Evolutionary conservation across 345 rosid species (phyloP).

Genomic region (Xanthoceras sorbifolium): DNA sequence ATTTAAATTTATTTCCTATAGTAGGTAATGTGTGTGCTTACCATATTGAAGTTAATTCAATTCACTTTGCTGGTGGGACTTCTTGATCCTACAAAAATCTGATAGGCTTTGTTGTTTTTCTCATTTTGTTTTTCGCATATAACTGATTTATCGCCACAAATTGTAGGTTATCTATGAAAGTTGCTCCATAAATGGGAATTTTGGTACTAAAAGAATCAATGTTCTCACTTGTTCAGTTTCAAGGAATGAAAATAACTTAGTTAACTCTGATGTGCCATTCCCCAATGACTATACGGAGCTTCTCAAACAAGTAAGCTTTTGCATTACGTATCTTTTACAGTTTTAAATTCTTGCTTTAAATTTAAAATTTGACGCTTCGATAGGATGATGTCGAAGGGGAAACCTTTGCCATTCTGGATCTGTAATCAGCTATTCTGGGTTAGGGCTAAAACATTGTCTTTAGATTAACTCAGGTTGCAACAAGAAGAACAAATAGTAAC

Average conservation of each 20-base stretch:
- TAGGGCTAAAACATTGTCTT: no score
- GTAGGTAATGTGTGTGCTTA: no score
- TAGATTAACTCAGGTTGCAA: no score
- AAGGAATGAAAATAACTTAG: constrained; percentile 37
- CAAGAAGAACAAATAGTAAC: no score
- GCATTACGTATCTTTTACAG: background rate
- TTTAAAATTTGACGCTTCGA: background rate
- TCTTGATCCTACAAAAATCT: background rate
- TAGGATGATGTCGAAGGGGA: no score
- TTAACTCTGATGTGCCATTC: constrained; percentile 55
- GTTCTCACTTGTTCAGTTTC: constrained; percentile 31
- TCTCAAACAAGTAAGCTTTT: constrained; percentile 63
- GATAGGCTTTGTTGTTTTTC: background rate
- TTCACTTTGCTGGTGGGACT: no score
- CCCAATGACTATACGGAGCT: constrained; percentile 71
- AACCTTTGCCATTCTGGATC: background rate
- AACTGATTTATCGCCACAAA: background rate
- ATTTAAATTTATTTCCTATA: no score
- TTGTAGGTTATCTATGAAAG: constrained; percentile 20
- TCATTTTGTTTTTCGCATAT: background rate
- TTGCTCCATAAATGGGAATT: constrained; percentile 9
- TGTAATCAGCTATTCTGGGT: background rate
- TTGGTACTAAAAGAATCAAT: constrained; percentile 11
- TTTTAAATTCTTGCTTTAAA: background rate
- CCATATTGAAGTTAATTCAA: no score